phyloP scores from a whole-genome alignment of 176 grass and related monocot species.

The Aegilops umbellulata region DNA sequence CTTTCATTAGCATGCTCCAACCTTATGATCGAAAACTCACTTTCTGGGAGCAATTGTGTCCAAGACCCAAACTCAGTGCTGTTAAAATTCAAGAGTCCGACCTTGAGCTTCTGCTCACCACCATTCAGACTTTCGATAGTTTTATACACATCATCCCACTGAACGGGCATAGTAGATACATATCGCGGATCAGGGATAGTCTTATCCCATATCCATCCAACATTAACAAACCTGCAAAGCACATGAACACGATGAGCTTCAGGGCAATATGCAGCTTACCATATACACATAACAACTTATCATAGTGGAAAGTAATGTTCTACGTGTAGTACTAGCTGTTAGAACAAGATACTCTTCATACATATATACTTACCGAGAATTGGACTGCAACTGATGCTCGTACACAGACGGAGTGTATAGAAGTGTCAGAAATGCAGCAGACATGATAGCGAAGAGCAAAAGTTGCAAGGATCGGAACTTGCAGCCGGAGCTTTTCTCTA shows the following conservation, averaged over 20 bases:
- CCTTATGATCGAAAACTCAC: conserved; percentile 59
- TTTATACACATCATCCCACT: conserved; percentile 62
- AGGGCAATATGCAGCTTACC: background rate
- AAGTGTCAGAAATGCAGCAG: conserved; percentile 71
- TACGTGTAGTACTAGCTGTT: background rate
- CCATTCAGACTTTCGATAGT: conserved; percentile 44
- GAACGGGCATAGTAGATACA: conserved; percentile 45
- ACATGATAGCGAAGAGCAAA: conserved; percentile 77
- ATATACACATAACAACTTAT: background rate
- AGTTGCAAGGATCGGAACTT: conserved; percentile 81
- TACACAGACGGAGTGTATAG: conserved; percentile 71
- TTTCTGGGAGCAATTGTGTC: conserved; percentile 64
- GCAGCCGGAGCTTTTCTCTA: conserved; percentile 63
- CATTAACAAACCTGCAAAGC: conserved; percentile 70
- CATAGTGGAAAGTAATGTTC: background rate
- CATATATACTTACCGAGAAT: conserved; percentile 51
- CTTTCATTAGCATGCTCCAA: conserved; percentile 59
- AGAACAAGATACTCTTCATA: background rate
- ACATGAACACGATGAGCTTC: conserved; percentile 19
- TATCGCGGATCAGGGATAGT: conserved; percentile 71
- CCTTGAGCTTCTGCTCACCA: conserved; percentile 46
- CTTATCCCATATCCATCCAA: conserved; percentile 81
- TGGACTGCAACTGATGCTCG: conserved; percentile 63
- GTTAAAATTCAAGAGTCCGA: conserved; percentile 87
- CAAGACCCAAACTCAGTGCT: conserved; percentile 59